Evolutionary conservation across 768 basidiomycete genomes (phyloP).

Genomic region (Floccularia luteovirens): DNA sequence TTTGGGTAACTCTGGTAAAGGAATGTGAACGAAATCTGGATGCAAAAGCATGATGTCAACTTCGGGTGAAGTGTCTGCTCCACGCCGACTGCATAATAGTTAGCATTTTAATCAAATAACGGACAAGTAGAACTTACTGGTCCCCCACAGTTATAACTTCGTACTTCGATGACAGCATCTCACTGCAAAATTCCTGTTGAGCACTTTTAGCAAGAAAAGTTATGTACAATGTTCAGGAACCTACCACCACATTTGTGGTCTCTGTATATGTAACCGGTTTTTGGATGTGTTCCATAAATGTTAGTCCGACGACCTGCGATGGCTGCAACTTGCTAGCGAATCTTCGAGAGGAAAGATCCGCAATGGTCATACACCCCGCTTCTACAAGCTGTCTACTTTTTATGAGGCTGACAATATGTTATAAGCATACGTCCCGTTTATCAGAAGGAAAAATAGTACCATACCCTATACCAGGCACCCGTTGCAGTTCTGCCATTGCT

Average conservation of each 20-base stretch:
- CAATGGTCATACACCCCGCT: conserved; percentile 38
- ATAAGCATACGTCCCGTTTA: conserved; percentile 2
- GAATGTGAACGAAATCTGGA: conserved; percentile 34
- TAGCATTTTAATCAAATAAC: too few species aligned
- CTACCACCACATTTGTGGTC: conserved; percentile 10
- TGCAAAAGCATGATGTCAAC: conserved; percentile 38
- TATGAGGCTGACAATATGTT: conserved; percentile 14
- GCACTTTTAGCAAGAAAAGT: neutral
- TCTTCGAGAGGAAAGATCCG: conserved; percentile 29
- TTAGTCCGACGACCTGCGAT: conserved; percentile 27
- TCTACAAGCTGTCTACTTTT: conserved; percentile 38
- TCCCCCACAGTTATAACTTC: neutral
- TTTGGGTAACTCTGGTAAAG: conserved; percentile 21
- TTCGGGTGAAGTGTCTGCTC: conserved; percentile 20
- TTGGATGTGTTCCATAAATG: conserved; percentile 31
- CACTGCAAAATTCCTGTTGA: neutral
- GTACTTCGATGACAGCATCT: neutral
- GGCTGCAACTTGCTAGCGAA: conserved; percentile 30
- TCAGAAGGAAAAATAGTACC: conserved; percentile 3
- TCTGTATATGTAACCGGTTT: conserved; percentile 30
- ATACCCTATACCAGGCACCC: conserved; percentile 43
- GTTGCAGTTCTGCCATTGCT: conserved; percentile 14
- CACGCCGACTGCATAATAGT: conserved; percentile 56
- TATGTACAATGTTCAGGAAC: neutral
- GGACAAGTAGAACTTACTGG: too few species aligned